Base-by-base conservation (phyloP, 805 yeast genomes). In the Candida arabinofermentans region DNA sequence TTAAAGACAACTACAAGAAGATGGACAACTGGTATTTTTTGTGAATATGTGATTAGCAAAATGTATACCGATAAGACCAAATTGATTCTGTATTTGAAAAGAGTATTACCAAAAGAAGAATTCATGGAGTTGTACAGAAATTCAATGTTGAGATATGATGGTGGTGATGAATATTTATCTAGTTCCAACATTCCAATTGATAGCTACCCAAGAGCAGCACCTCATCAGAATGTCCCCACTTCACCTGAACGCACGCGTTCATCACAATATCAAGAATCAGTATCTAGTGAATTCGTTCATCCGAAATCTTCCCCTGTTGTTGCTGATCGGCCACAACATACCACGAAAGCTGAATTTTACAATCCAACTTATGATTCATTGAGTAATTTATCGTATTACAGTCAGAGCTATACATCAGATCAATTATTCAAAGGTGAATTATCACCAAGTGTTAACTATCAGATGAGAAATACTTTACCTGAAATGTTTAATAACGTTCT, bases 31-130 rank as follows among this genome's bases (percentile, higher is more conserved):
- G 27, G 40, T 9, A 17, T 23, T 4, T 12, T 32, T 10, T 29
- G 34, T 18, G 16, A 36, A 8, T 26, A 27, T 21, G 27, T 34
- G 2, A 39, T 44, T 18, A 26, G 12, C 23, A 34, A 34, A 2
- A 24, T 44, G 9, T 44, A 44, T 24, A 10, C 36, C 6, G 40
- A 44, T 18, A 41, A 41, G 17, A 19, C 35, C 10, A 44, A 44
- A 22, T 17, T 44, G 31, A 32, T 41, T 27, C 21, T 22, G 8
- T 23, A 41, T 16, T 16, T 44, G 3, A 9, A 24, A 14, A 21
- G 34, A 19, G 24, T 44, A 8, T 30, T 44, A 13, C 35, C 35
- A 13, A n/a, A 18, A 10, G 33, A 40, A 8, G 37, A 44, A n/a
- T 44, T 40, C 17, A 21, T 16, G 26, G 35, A 34, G 8, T 14